Conservation (phyloP, 352 stramenopile species). For the Pythium rishiriense region DNA sequence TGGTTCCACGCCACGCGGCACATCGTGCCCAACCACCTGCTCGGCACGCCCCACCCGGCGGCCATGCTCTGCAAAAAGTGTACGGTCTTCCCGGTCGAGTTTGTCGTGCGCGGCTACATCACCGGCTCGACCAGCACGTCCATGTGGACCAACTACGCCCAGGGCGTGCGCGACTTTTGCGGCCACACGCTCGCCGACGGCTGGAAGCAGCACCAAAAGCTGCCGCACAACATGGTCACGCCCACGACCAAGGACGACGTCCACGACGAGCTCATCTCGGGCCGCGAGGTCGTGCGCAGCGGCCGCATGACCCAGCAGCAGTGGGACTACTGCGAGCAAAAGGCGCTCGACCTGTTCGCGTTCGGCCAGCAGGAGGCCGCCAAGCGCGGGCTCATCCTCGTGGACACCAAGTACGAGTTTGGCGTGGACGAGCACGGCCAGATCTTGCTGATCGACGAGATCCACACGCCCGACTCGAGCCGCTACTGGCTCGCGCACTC, state of each 20-base stretch:
- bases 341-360: constrained; percentile 91
- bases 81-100: constrained; percentile 97
- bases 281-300: constrained; percentile 90
- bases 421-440: constrained; percentile 78
- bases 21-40: constrained; percentile 97
- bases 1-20: constrained; percentile 97
- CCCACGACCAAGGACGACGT: constrained; percentile 98
- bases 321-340: constrained; percentile 94
- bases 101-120: constrained; percentile 97
- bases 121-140: constrained; percentile 97
- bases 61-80: constrained; percentile 96
- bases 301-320: constrained; percentile 96
- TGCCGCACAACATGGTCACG: constrained; percentile 94
- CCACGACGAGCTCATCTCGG: constrained; percentile 98
- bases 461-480: constrained; percentile 98
- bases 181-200: constrained; percentile 94
- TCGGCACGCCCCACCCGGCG: constrained; percentile 94
- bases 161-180: constrained; percentile 96
- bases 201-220: constrained; percentile 97
- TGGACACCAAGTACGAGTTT: constrained; percentile 98
- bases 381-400: constrained; percentile 95
- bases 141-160: constrained; percentile 99
- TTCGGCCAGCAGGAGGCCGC: constrained; percentile 93
- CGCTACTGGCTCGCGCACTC: constrained; percentile 92
- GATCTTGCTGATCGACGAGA: constrained; percentile 98